Conservation (phyloP, 129 eudicot species). For the Flaveria linearis region DNA sequence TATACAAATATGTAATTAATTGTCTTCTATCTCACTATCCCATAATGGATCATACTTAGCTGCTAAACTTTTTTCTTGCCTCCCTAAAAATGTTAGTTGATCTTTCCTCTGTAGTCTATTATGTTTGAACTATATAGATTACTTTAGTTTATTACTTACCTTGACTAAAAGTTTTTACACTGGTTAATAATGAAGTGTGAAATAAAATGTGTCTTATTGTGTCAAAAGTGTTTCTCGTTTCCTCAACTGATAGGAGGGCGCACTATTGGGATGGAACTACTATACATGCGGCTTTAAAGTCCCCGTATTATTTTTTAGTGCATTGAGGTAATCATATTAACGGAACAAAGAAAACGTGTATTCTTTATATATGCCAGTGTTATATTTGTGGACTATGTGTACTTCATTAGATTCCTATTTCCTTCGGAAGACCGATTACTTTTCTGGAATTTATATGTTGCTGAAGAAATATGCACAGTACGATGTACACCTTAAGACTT, state of each 20-base stretch:
- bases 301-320: background rate
- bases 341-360: background rate
- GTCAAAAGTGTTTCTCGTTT: background rate
- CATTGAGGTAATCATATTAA: background rate
- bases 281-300: background rate
- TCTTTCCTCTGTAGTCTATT: background rate
- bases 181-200: background rate
- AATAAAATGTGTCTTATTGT: background rate
- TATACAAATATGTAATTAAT: background rate
- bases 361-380: background rate
- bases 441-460: background rate
- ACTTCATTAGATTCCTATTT: conserved; percentile 7
- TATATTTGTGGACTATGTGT: background rate
- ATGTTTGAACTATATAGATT: background rate
- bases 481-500: background rate
- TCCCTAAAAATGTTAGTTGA: background rate
- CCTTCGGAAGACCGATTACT: background rate
- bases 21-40: background rate
- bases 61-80: background rate
- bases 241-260: background rate
- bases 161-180: background rate
- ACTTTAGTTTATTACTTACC: background rate
- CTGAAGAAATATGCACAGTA: background rate
- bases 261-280: background rate
- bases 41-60: background rate